Conservation (phyloP, 768 basidiomycete species). For the Pleurotus salmoneostramineus region DNA sequence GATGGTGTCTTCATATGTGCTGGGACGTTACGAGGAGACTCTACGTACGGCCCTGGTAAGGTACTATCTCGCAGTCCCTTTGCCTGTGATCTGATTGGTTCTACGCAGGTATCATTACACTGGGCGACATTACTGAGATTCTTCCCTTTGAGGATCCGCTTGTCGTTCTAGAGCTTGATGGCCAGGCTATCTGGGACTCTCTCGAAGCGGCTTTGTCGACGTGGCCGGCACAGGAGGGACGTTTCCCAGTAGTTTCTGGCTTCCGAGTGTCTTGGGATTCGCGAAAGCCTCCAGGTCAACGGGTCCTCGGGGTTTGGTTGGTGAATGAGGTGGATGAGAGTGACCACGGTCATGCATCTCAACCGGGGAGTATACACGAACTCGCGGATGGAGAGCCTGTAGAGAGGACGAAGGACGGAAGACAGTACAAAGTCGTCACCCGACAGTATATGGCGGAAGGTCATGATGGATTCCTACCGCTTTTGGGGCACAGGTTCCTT, state of each 20-base stretch:
- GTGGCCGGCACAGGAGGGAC: slow-evolving; percentile 91
- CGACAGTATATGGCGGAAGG: slow-evolving; percentile 82
- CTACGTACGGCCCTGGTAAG: slow-evolving; percentile 75
- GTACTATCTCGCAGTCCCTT: slow-evolving; percentile 5
- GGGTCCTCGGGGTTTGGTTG: slow-evolving; percentile 73
- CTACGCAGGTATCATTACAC: slow-evolving; percentile 58
- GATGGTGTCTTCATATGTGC: slow-evolving; percentile 82
- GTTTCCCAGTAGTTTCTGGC: slow-evolving; percentile 87
- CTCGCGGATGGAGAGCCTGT: slow-evolving; percentile 52
- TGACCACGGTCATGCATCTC: slow-evolving; percentile 16
- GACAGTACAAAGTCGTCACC: slow-evolving; percentile 78
- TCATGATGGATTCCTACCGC: slow-evolving; percentile 74
- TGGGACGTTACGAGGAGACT: slow-evolving; percentile 85
- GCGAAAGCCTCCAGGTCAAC: slow-evolving; percentile 58
- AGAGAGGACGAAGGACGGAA: slow-evolving; percentile 44
- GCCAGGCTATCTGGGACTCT: slow-evolving; percentile 74
- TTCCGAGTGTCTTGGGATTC: slow-evolving; percentile 88
- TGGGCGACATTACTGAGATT: slow-evolving; percentile 87
- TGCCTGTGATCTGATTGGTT: neutral
- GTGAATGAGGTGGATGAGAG: slow-evolving; percentile 34
- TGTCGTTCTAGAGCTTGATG: slow-evolving; percentile 78
- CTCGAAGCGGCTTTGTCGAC: slow-evolving; percentile 68
- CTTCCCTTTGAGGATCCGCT: slow-evolving; percentile 86
- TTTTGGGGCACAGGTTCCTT: slow-evolving; percentile 64
- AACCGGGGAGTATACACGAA: slow-evolving; percentile 14